A percentile compares a stretch with the other conserved stretches of the same genome.
phyloP scores from a whole-genome alignment of 164 flowering plant genomes.

The Vitis cinerea region DNA sequence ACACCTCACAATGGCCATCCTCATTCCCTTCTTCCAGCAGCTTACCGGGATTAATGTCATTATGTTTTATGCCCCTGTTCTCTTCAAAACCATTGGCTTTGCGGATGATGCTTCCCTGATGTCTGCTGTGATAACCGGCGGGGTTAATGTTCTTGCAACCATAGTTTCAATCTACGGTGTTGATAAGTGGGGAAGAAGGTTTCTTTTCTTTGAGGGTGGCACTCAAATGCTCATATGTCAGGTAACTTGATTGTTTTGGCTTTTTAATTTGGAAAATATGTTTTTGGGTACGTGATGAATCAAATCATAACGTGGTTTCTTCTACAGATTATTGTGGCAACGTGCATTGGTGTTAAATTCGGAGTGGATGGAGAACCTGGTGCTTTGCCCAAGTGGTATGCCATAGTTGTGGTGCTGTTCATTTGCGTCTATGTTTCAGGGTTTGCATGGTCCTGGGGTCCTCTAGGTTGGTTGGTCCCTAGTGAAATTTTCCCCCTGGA shows the following conservation, averaged over 20 bases:
- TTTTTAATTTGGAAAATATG: neutral
- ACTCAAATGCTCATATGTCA: conserved; percentile 72
- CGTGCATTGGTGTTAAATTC: conserved; percentile 58
- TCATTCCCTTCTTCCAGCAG: conserved; percentile 77
- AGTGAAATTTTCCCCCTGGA: conserved; percentile 89
- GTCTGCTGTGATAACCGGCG: conserved; percentile 81
- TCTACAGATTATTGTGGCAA: conserved; percentile 50
- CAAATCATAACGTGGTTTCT: no score
- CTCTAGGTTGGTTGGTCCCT: conserved; percentile 84
- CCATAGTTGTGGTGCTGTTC: conserved; percentile 63
- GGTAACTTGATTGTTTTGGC: conserved; percentile 24
- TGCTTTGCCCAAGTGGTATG: conserved; percentile 56
- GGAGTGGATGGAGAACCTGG: conserved; percentile 54
- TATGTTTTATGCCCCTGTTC: conserved; percentile 80
- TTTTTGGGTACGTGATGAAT: no score
- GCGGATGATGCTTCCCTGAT: conserved; percentile 53
- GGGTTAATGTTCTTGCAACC: conserved; percentile 58
- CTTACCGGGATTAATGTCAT: conserved; percentile 82
- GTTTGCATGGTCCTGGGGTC: conserved; percentile 98
- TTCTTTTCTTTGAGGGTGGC: conserved; percentile 76
- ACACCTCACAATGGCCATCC: conserved; percentile 63
- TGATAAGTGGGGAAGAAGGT: conserved; percentile 67
- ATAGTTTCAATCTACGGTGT: conserved; percentile 62
- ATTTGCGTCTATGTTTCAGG: conserved; percentile 76
- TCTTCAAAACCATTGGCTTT: conserved; percentile 75